Conservation (phyloP, 1,284 basidiomycete genomes). For the Malassezia dermatis region DNA sequence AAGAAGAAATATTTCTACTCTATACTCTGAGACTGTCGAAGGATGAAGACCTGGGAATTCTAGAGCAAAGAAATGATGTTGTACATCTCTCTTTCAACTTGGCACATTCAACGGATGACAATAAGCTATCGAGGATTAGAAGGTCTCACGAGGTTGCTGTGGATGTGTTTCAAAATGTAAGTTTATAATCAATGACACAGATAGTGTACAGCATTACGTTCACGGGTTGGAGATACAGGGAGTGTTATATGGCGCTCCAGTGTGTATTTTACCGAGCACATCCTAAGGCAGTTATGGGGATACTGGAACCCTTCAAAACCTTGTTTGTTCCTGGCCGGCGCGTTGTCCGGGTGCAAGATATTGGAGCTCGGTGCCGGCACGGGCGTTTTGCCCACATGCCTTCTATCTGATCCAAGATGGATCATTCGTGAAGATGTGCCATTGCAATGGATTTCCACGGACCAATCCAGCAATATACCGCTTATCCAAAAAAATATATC, state of each 20-base stretch:
- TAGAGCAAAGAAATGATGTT: not conserved
- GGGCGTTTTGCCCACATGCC: constrained; percentile 30
- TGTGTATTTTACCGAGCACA: constrained; percentile 20
- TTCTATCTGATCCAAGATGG: constrained; percentile 7
- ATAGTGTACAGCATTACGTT: constrained; percentile 31
- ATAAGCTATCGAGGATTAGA: not conserved
- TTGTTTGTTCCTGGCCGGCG: constrained; percentile 11
- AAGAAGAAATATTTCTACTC: constrained; percentile 30
- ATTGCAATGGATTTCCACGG: constrained; percentile 33
- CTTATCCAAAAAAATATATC: constrained; percentile 28
- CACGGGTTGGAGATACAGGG: constrained; percentile 33
- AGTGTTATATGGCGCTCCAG: constrained; percentile 40
- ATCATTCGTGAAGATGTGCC: not conserved
- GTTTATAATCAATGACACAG: constrained; percentile 12
- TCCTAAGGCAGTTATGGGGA: constrained; percentile 6
- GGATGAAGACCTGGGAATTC: constrained; percentile 1
- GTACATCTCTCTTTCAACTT: not conserved
- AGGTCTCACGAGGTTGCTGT: not conserved
- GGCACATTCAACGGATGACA: not conserved
- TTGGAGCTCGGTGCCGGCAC: constrained; percentile 43
- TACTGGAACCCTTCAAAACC: not conserved
- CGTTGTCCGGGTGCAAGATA: constrained; percentile 15
- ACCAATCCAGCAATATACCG: constrained; percentile 27
- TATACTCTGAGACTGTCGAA: constrained; percentile 14
- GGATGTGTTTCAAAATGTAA: not conserved